Percentiles rank a stretch among this genome's conserved stretches.
These are phyloP conservation scores for Rhinocladiella similis DNA, from an alignment of 2,329 filamentous ascomycete genomes.

Conservation along the genomic window DNA sequence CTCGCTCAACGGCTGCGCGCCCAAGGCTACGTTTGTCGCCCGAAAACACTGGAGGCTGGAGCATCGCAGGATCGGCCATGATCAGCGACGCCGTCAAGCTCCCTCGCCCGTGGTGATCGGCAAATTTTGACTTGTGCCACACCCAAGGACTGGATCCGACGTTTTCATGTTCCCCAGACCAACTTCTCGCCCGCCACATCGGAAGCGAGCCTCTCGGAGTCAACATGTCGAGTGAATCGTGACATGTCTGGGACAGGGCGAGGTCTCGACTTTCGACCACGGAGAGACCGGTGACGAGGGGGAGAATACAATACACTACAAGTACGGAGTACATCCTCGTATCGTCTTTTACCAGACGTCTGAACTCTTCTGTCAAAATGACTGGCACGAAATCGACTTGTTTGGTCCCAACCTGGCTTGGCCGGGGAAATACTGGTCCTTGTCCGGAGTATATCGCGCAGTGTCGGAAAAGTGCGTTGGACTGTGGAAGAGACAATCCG, in stretches of 20 bases:
- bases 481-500: neutral
- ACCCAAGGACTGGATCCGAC: neutral
- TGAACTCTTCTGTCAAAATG: too few relatives aligned
- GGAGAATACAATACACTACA: too few relatives aligned
- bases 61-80: slow-evolving; percentile 1
- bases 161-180: neutral
- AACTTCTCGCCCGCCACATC: neutral
- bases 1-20: neutral
- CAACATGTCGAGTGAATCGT: too few relatives aligned
- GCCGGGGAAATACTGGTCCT: neutral
- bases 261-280: too few relatives aligned
- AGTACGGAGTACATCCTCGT: too few relatives aligned
- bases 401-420: neutral
- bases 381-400: neutral
- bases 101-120: neutral
- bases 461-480: neutral
- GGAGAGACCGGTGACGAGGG: too few relatives aligned
- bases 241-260: too few relatives aligned
- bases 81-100: neutral
- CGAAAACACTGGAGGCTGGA: neutral
- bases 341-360: too few relatives aligned
- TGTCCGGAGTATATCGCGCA: neutral
- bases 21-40: neutral
- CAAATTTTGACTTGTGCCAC: neutral
- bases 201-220: too few relatives aligned